Conservation (phyloP, 2,329 filamentous ascomycete genomes). For the Madurella fahalii region DNA sequence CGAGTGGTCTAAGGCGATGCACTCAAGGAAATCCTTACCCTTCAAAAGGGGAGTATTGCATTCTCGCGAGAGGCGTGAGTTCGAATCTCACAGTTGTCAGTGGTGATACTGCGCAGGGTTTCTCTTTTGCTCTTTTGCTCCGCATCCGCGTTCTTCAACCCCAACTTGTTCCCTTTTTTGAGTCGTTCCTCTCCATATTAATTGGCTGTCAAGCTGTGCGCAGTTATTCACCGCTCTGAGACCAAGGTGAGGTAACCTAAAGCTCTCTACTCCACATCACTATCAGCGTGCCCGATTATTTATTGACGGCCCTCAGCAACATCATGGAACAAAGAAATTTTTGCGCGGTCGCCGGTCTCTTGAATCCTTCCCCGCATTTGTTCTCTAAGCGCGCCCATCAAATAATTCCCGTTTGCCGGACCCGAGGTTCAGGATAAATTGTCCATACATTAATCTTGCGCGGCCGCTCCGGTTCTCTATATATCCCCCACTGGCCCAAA, state of each 20-base stretch:
- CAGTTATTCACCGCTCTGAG: no score
- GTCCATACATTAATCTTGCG: conserved; percentile 4
- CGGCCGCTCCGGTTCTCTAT: background rate
- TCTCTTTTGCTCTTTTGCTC: background rate
- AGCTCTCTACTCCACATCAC: no score
- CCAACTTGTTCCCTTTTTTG: no score
- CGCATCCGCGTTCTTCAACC: no score
- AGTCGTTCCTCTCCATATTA: no score
- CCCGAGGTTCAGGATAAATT: conserved; percentile 8
- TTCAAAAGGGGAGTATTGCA: conserved; percentile 14
- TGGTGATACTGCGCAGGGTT: background rate
- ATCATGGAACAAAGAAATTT: no score
- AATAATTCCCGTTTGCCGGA: background rate
- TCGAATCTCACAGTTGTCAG: conserved; percentile 21
- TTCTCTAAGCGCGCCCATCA: background rate
- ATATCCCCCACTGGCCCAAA: conserved; percentile 5
- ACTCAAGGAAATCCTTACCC: conserved; percentile 17
- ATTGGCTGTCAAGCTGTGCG: no score
- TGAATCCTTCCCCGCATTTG: background rate
- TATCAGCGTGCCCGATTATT: no score
- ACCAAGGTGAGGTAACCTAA: no score
- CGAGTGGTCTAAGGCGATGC: conserved; percentile 21
- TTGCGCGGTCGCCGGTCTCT: background rate
- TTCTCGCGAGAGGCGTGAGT: conserved; percentile 23
- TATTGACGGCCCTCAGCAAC: no score